These are phyloP conservation scores for Venturia effusa DNA, from an alignment of 2,329 filamentous ascomycete genomes.

Conservation along the genomic window DNA sequence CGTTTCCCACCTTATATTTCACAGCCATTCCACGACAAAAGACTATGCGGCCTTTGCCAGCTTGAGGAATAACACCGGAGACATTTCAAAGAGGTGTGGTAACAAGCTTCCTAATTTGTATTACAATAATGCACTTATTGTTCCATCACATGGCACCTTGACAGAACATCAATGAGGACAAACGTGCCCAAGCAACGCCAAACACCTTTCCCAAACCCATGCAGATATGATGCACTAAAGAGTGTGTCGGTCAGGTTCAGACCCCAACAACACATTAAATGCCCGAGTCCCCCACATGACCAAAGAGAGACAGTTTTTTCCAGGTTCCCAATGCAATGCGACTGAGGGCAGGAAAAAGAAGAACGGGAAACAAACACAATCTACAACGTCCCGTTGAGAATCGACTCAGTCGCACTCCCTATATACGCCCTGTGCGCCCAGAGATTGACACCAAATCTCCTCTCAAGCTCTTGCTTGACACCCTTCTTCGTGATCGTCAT, in stretches of 20 bases:
- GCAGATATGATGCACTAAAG: neutral
- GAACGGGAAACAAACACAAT: neutral
- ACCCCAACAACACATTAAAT: neutral
- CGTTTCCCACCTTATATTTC: too few species aligned
- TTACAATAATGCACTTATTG: neutral
- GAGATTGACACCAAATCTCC: slow-evolving; percentile 74
- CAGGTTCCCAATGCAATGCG: neutral
- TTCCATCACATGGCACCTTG: neutral
- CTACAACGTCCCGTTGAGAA: slow-evolving; percentile 23
- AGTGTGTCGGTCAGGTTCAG: neutral
- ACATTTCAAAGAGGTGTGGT: too few species aligned
- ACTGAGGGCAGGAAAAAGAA: neutral
- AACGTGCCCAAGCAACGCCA: neutral
- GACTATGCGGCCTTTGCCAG: too few species aligned
- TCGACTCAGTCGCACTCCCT: slow-evolving; percentile 32
- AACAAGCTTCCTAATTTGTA: neutral
- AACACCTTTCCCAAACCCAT: neutral
- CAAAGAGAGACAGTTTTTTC: neutral
- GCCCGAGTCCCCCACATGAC: neutral
- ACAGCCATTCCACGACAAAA: too few species aligned
- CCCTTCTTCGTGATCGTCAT: slow-evolving; percentile 99
- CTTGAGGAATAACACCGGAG: too few species aligned
- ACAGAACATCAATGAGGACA: neutral
- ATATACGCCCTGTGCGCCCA: slow-evolving; percentile 89
- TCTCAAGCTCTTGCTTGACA: slow-evolving; percentile 87